These are phyloP conservation scores for Hirschfeldia incana DNA, from an alignment of 345 rosid species.

Conservation along the genomic window DNA sequence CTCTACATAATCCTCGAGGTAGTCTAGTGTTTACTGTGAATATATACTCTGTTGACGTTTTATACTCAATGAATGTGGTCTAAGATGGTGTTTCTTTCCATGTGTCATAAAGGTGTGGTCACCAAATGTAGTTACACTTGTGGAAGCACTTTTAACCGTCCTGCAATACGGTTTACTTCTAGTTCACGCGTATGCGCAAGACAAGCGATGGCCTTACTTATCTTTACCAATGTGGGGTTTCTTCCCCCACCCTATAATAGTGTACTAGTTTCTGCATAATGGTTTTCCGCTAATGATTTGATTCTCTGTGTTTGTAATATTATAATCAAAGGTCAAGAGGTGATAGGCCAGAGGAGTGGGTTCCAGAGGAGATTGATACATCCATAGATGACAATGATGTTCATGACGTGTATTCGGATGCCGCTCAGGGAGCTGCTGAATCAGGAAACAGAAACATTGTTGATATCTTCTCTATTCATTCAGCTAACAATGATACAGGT, in stretches of 20 bases:
- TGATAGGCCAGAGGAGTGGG: slow-evolving; percentile 95
- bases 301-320: slow-evolving; percentile 24
- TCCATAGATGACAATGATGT: slow-evolving; percentile 35
- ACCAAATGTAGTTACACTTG: slow-evolving; percentile 74
- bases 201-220: slow-evolving; percentile 89
- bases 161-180: slow-evolving; percentile 76
- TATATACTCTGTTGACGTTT: slow-evolving; percentile 18
- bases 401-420: slow-evolving; percentile 48
- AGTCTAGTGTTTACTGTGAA: slow-evolving; percentile 36
- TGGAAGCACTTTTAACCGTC: slow-evolving; percentile 89
- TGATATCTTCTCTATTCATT: slow-evolving; percentile 86
- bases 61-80: background rate
- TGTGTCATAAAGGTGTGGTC: slow-evolving; percentile 73
- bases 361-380: slow-evolving; percentile 66
- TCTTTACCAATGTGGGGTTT: slow-evolving; percentile 79
- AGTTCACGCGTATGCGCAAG: slow-evolving; percentile 85
- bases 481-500: slow-evolving; percentile 48
- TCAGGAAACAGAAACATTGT: slow-evolving; percentile 52
- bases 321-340: slow-evolving; percentile 54
- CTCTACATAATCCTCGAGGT: slow-evolving; percentile 92
- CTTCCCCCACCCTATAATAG: slow-evolving; percentile 1
- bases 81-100: slow-evolving; percentile 15
- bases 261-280: background rate
- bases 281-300: slow-evolving; percentile 6
- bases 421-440: slow-evolving; percentile 45